Percentiles rank a stretch among this genome's conserved stretches.
phyloP scores from a whole-genome alignment of 1,139 yeast species.

The Magnusiomyces fungicola region DNA sequence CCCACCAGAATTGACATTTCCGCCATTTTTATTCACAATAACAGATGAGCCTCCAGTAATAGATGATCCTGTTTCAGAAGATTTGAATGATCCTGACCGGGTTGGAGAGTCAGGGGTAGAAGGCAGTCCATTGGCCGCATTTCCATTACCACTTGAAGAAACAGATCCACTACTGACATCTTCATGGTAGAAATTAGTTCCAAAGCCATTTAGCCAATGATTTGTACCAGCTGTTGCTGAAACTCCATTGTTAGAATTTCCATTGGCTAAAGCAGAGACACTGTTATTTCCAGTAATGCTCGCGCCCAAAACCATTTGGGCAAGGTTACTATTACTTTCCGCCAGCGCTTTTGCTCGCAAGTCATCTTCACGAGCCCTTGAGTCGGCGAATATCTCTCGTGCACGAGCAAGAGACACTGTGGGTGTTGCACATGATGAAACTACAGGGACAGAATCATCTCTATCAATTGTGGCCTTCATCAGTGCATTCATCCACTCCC shows the following conservation, averaged over 20 bases:
- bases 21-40: background rate
- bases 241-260: background rate
- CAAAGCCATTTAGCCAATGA: conserved; percentile 11
- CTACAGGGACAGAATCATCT: conserved; percentile 87
- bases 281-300: conserved; percentile 3
- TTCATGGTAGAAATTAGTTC: background rate
- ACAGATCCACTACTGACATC: background rate
- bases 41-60: conserved; percentile 20
- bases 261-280: background rate
- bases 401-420: conserved; percentile 84
- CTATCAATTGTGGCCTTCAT: conserved; percentile 95
- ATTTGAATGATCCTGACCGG: conserved; percentile 20
- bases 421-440: conserved; percentile 92
- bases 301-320: conserved; percentile 16
- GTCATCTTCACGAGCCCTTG: conserved; percentile 32
- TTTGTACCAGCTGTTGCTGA: background rate
- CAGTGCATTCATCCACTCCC: conserved; percentile 90
- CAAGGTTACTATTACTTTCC: conserved; percentile 13
- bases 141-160: conserved; percentile 1
- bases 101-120: conserved; percentile 23
- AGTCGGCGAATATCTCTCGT: conserved; percentile 75
- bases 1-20: too few species aligned
- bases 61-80: conserved; percentile 25
- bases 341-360: conserved; percentile 26
- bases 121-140: conserved; percentile 8